Conservation (phyloP, 192 early-diverging fungal species). For the Kappamyces sp. region DNA sequence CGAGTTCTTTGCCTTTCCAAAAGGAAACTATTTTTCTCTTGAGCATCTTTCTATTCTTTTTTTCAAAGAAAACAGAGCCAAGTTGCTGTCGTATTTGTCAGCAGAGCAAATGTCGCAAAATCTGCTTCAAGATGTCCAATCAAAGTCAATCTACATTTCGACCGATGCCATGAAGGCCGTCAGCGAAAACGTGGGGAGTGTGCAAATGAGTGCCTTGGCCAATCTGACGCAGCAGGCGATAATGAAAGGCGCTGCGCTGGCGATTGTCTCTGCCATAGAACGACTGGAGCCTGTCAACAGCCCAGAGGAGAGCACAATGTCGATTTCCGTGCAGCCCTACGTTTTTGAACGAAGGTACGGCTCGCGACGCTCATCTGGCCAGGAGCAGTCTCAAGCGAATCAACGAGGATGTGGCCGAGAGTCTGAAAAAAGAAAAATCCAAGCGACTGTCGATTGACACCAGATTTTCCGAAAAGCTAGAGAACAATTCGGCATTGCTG, state of each 20-base stretch:
- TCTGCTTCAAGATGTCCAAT: conserved; percentile 9
- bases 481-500: conserved; percentile 15
- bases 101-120: not conserved
- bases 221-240: conserved; percentile 2
- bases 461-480: conserved; percentile 11
- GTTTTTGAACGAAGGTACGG: conserved; percentile 1
- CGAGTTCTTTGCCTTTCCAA: conserved; percentile 11
- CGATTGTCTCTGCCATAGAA: conserved; percentile 6
- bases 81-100: not conserved
- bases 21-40: conserved; percentile 6
- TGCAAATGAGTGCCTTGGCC: conserved; percentile 10
- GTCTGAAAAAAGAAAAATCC: not conserved
- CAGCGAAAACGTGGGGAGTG: conserved; percentile 6
- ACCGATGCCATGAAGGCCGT: conserved; percentile 9
- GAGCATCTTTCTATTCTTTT: not conserved
- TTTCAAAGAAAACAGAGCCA: not conserved
- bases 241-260: conserved; percentile 5
- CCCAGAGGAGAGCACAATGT: not conserved
- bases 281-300: not conserved
- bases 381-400: not conserved
- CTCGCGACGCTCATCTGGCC: not conserved
- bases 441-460: conserved; percentile 17
- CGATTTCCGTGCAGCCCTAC: conserved; percentile 4
- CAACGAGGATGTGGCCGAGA: no score
- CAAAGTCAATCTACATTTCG: conserved; percentile 8